Percentiles rank a stretch among this genome's conserved stretches.
These are phyloP conservation scores for Crepidotus variabilis DNA, from an alignment of 768 basidiomycete species.

Conservation along the genomic window DNA sequence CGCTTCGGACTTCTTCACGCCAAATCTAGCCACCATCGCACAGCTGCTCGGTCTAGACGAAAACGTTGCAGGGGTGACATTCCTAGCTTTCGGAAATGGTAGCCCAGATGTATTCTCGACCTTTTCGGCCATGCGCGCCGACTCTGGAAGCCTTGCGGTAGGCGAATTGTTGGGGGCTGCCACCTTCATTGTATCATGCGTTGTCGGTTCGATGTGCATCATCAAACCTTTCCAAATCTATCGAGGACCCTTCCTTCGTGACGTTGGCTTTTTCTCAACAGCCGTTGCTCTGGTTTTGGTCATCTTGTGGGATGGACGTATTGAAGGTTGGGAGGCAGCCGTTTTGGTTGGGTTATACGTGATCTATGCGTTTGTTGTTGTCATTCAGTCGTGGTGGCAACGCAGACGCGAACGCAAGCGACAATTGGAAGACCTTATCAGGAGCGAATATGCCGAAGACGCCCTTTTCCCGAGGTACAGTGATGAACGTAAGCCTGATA, in stretches of 20 bases:
- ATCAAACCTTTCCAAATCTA: conserved; percentile 92
- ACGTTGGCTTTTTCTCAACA: conserved; percentile 91
- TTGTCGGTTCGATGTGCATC: conserved; percentile 97
- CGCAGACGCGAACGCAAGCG: conserved; percentile 46
- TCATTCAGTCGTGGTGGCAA: conserved; percentile 76
- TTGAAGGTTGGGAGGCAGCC: conserved; percentile 70
- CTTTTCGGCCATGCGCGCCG: conserved; percentile 83
- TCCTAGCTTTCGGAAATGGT: conserved; percentile 96
- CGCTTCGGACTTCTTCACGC: conserved; percentile 96
- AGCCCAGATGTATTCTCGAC: conserved; percentile 97
- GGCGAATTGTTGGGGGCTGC: conserved; percentile 96
- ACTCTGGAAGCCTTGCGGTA: conserved; percentile 86
- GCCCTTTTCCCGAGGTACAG: conserved; percentile 43
- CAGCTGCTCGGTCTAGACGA: conserved; percentile 84
- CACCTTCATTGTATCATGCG: conserved; percentile 92
- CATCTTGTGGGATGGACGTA: conserved; percentile 73
- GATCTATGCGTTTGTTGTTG: conserved; percentile 73
- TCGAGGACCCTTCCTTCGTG: conserved; percentile 79
- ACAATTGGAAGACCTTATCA: conserved; percentile 45
- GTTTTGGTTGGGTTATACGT: conserved; percentile 71
- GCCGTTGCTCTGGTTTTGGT: conserved; percentile 74
- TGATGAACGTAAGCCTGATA: conserved; percentile 57
- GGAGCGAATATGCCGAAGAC: conserved; percentile 59
- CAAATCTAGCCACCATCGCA: conserved; percentile 89
- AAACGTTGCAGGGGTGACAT: conserved; percentile 93